Conservation (phyloP, 306 rosid species). For the Trifolium pratense region DNA sequence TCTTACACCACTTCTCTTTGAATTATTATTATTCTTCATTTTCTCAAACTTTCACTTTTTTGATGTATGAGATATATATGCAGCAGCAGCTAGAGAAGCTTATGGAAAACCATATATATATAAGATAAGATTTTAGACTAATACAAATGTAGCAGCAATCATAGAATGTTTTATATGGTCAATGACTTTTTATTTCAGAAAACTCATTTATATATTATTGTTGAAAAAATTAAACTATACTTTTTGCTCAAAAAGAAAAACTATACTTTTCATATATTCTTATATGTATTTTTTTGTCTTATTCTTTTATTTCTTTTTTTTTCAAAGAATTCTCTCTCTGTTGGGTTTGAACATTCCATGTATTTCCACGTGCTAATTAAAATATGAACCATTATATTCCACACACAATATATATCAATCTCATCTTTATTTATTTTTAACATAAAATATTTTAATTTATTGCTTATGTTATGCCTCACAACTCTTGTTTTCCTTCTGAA, state of each 20-base stretch:
- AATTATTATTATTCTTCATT: conserved; percentile 17
- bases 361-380: background rate
- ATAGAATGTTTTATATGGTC: conserved; percentile 45
- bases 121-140: conserved; percentile 10
- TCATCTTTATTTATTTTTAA: too few relatives aligned
- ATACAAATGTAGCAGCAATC: conserved; percentile 44
- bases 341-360: conserved; percentile 20
- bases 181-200: conserved; percentile 25
- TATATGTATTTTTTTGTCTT: background rate
- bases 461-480: too few relatives aligned
- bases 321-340: background rate
- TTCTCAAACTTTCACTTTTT: conserved; percentile 15
- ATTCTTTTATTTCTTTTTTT: background rate
- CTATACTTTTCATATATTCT: conserved; percentile 36
- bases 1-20: conserved; percentile 37
- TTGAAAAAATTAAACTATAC: conserved; percentile 5
- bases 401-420: too few relatives aligned
- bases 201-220: conserved; percentile 4
- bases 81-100: conserved; percentile 29
- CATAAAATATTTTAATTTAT: too few relatives aligned
- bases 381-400: background rate
- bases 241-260: background rate
- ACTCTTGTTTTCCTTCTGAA: too few relatives aligned
- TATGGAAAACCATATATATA: conserved; percentile 4
- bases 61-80: background rate